Conservation (phyloP, 305 asterid species). For the Rubia tinctorum region DNA sequence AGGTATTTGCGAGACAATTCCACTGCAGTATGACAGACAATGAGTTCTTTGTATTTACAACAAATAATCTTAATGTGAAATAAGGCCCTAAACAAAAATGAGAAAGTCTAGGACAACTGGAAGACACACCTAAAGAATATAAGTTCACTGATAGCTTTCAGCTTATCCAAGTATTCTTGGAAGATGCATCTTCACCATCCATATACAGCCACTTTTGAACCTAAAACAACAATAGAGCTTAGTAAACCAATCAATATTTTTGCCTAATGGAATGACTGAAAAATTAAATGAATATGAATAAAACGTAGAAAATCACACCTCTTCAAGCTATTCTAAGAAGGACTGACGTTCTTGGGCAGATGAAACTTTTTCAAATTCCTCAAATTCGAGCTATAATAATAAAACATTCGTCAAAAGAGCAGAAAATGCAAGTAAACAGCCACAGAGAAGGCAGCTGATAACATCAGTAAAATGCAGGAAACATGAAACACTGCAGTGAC, state of each 20-base stretch:
- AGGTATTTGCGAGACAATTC: conserved; percentile 69
- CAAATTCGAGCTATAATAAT: conserved; percentile 66
- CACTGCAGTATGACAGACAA: conserved; percentile 88
- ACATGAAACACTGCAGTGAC: no score
- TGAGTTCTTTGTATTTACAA: conserved; percentile 73
- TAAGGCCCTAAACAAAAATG: conserved; percentile 3
- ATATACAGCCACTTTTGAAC: conserved; percentile 97
- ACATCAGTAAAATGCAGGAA: no score
- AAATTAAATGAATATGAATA: conserved; percentile 14
- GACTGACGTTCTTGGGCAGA: conserved; percentile 78
- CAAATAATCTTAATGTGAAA: conserved; percentile 27
- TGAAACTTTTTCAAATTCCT: conserved; percentile 71
- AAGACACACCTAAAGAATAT: conserved; percentile 74
- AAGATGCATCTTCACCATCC: conserved; percentile 99
- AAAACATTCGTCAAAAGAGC: conserved; percentile 22
- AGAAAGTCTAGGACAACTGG: neutral
- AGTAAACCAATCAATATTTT: conserved; percentile 16
- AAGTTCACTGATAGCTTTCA: conserved; percentile 94
- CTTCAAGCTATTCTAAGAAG: conserved; percentile 80
- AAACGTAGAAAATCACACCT: conserved; percentile 50
- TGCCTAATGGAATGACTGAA: conserved; percentile 4
- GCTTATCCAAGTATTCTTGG: conserved; percentile 67
- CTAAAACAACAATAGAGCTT: conserved; percentile 38
- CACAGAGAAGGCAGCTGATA: neutral
- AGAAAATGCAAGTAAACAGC: conserved; percentile 17